Conservation (phyloP, 2,329 filamentous ascomycete species). For the Xylaria sp. region DNA sequence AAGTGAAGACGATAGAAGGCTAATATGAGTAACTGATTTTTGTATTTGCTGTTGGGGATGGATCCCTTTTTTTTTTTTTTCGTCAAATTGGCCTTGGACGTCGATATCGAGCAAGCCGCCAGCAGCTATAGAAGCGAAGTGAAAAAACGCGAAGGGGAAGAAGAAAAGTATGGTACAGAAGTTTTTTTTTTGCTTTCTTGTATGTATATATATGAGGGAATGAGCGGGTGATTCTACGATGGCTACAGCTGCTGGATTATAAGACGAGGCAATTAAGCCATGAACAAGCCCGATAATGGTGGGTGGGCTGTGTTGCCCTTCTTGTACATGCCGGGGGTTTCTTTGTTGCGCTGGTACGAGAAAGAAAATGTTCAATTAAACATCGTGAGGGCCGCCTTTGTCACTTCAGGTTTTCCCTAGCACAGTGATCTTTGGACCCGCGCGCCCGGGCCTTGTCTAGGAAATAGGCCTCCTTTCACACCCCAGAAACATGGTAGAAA, state of each 20-base stretch:
- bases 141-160: constrained; percentile 23
- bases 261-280: constrained; percentile 31
- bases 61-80: background rate
- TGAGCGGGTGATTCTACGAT: constrained; percentile 46
- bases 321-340: constrained; percentile 46
- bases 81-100: constrained; percentile 41
- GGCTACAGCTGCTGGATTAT: constrained; percentile 45
- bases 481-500: constrained; percentile 26
- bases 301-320: constrained; percentile 42
- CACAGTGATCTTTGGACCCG: constrained; percentile 32
- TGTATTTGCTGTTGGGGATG: constrained; percentile 17
- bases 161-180: constrained; percentile 20
- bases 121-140: constrained; percentile 43
- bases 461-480: constrained; percentile 43
- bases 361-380: constrained; percentile 34
- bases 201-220: constrained; percentile 39
- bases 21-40: constrained; percentile 28
- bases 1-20: constrained; percentile 36
- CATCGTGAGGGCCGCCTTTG: constrained; percentile 35
- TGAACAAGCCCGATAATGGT: constrained; percentile 39
- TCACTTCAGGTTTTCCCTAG: constrained; percentile 38
- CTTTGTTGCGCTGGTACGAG: constrained; percentile 44
- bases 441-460: constrained; percentile 35
- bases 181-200: background rate
- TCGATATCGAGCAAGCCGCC: constrained; percentile 48